phyloP scores from a whole-genome alignment of 495 filamentous ascomycete genomes.

The Lepraria neglecta region DNA sequence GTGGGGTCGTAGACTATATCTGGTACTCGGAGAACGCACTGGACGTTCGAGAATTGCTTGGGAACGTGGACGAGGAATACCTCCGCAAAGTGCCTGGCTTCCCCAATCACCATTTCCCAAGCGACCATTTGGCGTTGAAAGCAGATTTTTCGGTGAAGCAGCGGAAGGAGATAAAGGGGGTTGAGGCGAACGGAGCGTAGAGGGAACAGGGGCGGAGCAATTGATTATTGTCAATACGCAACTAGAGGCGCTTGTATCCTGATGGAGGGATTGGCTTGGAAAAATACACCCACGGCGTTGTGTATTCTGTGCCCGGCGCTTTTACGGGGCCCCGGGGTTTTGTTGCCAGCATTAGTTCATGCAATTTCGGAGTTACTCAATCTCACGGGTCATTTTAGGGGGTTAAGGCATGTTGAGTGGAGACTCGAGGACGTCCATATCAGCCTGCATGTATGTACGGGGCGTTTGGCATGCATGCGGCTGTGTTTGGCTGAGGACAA shows the following conservation, averaged over 20 bases:
- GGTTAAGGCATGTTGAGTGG: slow-evolving; percentile 7
- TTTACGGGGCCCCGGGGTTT: background rate
- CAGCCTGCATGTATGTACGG: background rate
- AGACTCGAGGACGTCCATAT: background rate
- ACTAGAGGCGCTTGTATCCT: slow-evolving; percentile 14
- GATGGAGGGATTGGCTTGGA: slow-evolving; percentile 15
- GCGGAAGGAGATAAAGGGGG: slow-evolving; percentile 72
- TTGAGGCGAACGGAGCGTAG: slow-evolving; percentile 58
- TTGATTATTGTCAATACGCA: slow-evolving; percentile 29
- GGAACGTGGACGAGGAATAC: slow-evolving; percentile 85
- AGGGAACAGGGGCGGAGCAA: slow-evolving; percentile 38
- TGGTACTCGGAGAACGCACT: slow-evolving; percentile 93
- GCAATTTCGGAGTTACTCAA: slow-evolving; percentile 7
- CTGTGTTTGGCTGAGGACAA: background rate
- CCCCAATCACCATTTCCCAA: slow-evolving; percentile 95
- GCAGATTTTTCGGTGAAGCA: slow-evolving; percentile 88
- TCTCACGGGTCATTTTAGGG: slow-evolving; percentile 7
- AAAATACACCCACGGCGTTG: slow-evolving; percentile 17
- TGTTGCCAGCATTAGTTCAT: slow-evolving; percentile 1
- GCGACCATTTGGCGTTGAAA: slow-evolving; percentile 89
- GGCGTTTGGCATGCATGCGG: slow-evolving; percentile 9
- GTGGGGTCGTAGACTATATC: slow-evolving; percentile 89
- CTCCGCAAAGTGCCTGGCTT: slow-evolving; percentile 88
- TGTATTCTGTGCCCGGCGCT: slow-evolving; percentile 1
- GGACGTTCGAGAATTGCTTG: slow-evolving; percentile 79